These are phyloP conservation scores for Apiospora pterosperma DNA, from an alignment of 2,329 filamentous ascomycete species.

Conservation along the genomic window DNA sequence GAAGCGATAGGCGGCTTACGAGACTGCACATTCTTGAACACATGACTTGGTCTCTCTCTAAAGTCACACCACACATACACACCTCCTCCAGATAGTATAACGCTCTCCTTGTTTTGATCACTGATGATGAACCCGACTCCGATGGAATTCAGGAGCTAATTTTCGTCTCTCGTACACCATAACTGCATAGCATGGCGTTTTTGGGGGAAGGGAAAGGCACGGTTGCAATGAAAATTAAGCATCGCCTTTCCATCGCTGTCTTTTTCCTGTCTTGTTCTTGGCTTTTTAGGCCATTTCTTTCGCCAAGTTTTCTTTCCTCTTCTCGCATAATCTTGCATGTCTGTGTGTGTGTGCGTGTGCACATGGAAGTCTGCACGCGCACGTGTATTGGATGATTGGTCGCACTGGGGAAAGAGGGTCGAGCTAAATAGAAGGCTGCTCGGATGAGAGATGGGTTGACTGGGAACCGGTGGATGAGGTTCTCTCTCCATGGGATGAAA, in stretches of 20 bases:
- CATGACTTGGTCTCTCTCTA: not conserved
- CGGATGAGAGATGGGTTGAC: not conserved
- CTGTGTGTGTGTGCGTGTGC: not conserved
- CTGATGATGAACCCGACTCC: not conserved
- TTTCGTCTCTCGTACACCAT: not conserved
- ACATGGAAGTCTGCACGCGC: too few relatives aligned
- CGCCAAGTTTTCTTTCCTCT: not conserved
- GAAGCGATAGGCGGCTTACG: not conserved
- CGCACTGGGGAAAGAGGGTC: not conserved
- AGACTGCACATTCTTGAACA: not conserved
- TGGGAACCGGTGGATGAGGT: too few relatives aligned
- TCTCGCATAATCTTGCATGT: not conserved
- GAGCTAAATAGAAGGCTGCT: not conserved
- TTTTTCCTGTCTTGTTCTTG: not conserved
- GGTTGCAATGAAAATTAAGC: not conserved
- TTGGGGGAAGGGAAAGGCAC: not conserved
- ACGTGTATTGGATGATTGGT: not conserved
- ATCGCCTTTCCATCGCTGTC: not conserved
- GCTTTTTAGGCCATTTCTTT: not conserved
- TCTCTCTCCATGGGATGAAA: not conserved
- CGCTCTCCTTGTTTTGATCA: not conserved
- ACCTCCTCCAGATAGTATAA: not conserved
- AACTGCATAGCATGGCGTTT: constrained; percentile 1
- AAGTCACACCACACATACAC: not conserved
- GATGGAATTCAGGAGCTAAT: not conserved